Conservation (phyloP, 2,329 filamentous ascomycete genomes). For the Monilinia vaccinii-corymbosi region DNA sequence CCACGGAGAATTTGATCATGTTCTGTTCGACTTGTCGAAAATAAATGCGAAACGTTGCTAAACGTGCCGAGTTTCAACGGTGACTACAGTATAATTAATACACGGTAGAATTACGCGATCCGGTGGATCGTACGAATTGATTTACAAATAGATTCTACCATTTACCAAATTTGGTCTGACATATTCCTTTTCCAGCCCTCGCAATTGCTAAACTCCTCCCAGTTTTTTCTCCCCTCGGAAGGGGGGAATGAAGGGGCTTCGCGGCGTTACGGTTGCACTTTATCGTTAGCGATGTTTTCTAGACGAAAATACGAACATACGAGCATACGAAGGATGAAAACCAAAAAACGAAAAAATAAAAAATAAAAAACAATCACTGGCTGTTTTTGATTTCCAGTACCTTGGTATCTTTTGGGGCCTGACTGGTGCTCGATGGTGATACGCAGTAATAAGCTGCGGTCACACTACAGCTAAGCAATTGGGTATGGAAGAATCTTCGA, state of each 20-base stretch:
- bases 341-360: too few species aligned
- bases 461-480: constrained; percentile 2
- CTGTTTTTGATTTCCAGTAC: neutral
- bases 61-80: constrained; percentile 1
- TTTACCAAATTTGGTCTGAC: neutral
- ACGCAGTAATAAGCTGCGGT: neutral
- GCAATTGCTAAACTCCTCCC: constrained; percentile 9
- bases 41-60: neutral
- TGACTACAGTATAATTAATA: neutral
- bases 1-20: constrained; percentile 8
- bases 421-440: neutral
- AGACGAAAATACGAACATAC: neutral
- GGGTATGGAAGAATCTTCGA: constrained; percentile 3
- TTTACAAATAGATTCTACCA: neutral
- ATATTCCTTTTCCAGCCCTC: neutral
- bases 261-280: constrained; percentile 8
- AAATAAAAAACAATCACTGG: neutral
- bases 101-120: neutral
- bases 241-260: constrained; percentile 9
- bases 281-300: neutral
- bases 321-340: neutral
- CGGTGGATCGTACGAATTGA: neutral
- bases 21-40: neutral
- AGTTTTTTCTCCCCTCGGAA: constrained; percentile 8
- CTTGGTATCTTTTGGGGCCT: neutral